Percentiles rank a stretch among this genome's conserved stretches.
Conservation (phyloP, 257 asterid species). For the Knoxia roxburghii region DNA sequence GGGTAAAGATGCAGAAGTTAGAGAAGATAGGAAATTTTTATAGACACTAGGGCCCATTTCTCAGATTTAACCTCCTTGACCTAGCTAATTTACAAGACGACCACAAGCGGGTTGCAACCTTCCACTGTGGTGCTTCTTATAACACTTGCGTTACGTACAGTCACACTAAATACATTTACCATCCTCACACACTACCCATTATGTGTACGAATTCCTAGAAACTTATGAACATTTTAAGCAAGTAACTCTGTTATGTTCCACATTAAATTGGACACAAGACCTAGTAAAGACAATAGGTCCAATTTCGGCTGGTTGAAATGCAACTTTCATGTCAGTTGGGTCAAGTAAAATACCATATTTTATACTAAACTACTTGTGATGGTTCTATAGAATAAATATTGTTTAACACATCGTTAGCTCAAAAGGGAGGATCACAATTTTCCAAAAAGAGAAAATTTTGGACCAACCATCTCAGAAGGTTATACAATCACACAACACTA, state of each 20-base stretch:
- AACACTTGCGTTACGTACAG: background rate
- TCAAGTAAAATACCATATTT: background rate
- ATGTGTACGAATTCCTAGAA: background rate
- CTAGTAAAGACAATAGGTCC: no score
- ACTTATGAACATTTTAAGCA: background rate
- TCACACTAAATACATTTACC: background rate
- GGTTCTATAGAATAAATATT: background rate
- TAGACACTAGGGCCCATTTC: background rate
- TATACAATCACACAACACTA: background rate
- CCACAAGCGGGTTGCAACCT: no score
- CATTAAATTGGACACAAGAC: no score
- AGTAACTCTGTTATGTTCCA: no score
- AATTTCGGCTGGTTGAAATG: no score
- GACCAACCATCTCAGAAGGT: background rate
- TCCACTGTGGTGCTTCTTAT: background rate
- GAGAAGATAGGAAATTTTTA: background rate
- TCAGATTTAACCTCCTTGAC: background rate
- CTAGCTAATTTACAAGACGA: background rate
- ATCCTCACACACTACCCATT: no score
- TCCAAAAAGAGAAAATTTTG: background rate
- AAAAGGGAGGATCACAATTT: background rate
- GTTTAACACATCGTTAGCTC: no score
- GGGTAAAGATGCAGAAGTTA: background rate
- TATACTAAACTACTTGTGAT: background rate
- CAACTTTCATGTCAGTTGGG: no score